Percentiles rank a stretch among this genome's conserved stretches.
Conservation (phyloP, 805 yeast genomes). For the Martiniozyma abietophila region DNA sequence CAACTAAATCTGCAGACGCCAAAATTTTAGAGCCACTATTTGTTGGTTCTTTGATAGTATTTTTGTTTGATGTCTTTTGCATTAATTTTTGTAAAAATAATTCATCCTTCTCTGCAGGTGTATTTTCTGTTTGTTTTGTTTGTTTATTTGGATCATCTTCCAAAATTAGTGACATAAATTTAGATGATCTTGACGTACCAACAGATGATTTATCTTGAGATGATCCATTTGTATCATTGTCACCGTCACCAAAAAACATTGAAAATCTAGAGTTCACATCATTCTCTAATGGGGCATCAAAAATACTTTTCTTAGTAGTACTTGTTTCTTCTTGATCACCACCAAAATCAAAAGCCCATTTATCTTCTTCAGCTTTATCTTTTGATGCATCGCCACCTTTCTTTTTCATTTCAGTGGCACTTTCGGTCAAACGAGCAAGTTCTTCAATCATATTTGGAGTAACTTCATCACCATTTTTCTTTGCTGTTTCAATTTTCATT, state of each 20-base stretch:
- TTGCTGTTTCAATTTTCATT: conserved; percentile 42
- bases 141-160: conserved; percentile 1
- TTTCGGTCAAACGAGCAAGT: neutral
- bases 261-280: conserved; percentile 17
- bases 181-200: conserved; percentile 12
- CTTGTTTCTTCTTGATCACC: conserved; percentile 6
- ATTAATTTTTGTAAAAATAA: conserved; percentile 40
- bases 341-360: conserved; percentile 10
- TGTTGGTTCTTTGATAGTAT: too few species aligned
- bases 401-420: neutral
- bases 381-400: neutral
- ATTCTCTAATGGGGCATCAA: conserved; percentile 11
- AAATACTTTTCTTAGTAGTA: neutral
- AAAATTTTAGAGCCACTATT: too few species aligned
- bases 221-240: conserved; percentile 29
- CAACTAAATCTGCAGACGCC: too few species aligned
- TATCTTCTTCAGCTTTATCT: conserved; percentile 2
- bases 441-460: conserved; percentile 14
- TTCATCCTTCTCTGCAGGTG: conserved; percentile 21
- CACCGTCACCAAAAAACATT: conserved; percentile 18
- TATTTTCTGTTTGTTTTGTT: neutral
- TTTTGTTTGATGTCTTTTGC: conserved; percentile 25
- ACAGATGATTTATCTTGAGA: conserved; percentile 18
- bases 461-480: conserved; percentile 34
- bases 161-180: conserved; percentile 14